phyloP scores from a whole-genome alignment of 2,329 filamentous ascomycete genomes.

The Paraphoma chrysanthemicola region DNA sequence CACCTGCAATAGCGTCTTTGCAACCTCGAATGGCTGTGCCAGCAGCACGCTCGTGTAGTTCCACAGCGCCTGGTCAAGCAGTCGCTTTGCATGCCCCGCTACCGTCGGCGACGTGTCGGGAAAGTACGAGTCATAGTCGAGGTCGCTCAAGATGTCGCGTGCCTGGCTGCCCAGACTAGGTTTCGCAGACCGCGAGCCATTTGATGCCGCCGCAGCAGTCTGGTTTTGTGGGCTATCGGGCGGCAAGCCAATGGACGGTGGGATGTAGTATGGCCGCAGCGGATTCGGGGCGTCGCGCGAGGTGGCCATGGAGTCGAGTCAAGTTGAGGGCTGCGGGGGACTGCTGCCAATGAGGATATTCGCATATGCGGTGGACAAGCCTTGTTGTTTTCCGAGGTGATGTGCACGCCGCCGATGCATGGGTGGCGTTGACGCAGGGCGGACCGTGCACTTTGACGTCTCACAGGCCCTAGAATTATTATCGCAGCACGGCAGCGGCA shows the following conservation, averaged over 20 bases:
- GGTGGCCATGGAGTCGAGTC: slow-evolving; percentile 44
- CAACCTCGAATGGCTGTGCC: slow-evolving; percentile 95
- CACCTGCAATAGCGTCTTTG: slow-evolving; percentile 90
- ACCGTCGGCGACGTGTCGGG: slow-evolving; percentile 73
- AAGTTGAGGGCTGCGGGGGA: neutral
- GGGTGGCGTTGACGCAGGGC: neutral
- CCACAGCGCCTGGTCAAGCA: slow-evolving; percentile 86
- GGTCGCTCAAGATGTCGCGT: slow-evolving; percentile 84
- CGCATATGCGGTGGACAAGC: slow-evolving; percentile 4
- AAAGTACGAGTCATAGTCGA: slow-evolving; percentile 91
- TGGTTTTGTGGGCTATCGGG: slow-evolving; percentile 51
- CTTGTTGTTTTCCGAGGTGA: slow-evolving; percentile 9
- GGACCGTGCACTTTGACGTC: slow-evolving; percentile 16
- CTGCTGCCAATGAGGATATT: slow-evolving; percentile 6
- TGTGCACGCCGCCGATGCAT: neutral
- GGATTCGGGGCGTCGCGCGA: slow-evolving; percentile 64
- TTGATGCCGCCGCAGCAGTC: slow-evolving; percentile 25
- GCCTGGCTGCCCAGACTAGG: slow-evolving; percentile 68
- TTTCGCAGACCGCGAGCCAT: slow-evolving; percentile 46
- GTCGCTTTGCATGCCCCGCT: slow-evolving; percentile 74
- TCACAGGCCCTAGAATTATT: slow-evolving; percentile 20
- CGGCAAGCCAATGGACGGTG: slow-evolving; percentile 69
- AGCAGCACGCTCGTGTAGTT: slow-evolving; percentile 90
- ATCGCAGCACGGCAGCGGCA: slow-evolving; percentile 5
- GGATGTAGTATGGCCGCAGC: slow-evolving; percentile 74